Evolutionary conservation across 225 moss, liverwort and hornwort genomes (phyloP).

Genomic region (Pleurozium schreberi): DNA sequence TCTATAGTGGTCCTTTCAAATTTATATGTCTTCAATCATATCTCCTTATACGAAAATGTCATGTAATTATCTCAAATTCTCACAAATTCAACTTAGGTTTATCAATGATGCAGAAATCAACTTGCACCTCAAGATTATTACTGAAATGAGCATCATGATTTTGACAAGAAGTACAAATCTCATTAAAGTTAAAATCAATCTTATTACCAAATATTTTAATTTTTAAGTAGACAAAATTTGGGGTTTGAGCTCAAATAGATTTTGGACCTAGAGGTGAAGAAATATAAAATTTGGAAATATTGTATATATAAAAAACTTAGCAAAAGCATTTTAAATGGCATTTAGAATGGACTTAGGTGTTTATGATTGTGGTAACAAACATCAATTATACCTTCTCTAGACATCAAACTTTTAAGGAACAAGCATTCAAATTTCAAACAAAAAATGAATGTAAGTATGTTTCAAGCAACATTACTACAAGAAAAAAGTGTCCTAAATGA

Average conservation of each 20-base stretch:
- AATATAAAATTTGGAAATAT: background rate
- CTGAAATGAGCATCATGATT: fast-evolving
- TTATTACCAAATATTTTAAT: background rate
- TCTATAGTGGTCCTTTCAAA: fast-evolving
- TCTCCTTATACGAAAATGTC: background rate
- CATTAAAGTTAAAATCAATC: background rate
- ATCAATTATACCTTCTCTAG: background rate
- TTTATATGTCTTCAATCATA: background rate
- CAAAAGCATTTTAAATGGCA: background rate
- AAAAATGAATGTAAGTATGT: background rate
- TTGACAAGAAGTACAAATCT: background rate
- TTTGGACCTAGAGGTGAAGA: background rate
- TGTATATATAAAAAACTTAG: background rate
- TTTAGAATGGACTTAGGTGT: fast-evolving
- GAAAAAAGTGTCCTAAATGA: no score
- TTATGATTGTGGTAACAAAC: fast-evolving
- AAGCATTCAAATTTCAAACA: background rate
- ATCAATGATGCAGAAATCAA: background rate
- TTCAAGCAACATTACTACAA: background rate
- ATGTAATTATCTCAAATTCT: background rate
- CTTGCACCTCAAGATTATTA: fast-evolving
- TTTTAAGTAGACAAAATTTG: background rate
- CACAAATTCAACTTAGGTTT: background rate
- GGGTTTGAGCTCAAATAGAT: background rate
- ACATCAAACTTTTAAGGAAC: background rate